Percentiles rank a stretch among this genome's conserved stretches.
These are phyloP conservation scores for Claviceps pazoutovae DNA, from an alignment of 2,329 filamentous ascomycete species.

Conservation along the genomic window DNA sequence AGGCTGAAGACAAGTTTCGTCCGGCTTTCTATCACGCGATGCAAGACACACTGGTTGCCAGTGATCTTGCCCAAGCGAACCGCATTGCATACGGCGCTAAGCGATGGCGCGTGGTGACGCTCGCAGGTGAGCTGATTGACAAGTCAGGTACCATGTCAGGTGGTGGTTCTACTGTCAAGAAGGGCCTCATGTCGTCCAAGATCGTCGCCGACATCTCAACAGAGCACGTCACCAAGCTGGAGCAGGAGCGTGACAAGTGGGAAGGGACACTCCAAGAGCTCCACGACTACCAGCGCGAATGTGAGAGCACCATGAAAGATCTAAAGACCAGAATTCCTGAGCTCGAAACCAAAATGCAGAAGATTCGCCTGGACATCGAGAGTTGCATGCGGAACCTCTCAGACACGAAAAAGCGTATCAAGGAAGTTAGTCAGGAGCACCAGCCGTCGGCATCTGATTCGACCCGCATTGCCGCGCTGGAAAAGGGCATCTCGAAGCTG, in stretches of 20 bases:
- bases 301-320: slow-evolving; percentile 59
- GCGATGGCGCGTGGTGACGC: slow-evolving; percentile 90
- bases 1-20: slow-evolving; percentile 71
- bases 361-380: slow-evolving; percentile 76
- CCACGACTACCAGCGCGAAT: slow-evolving; percentile 68
- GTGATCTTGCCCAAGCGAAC: slow-evolving; percentile 88
- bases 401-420: slow-evolving; percentile 71
- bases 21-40: slow-evolving; percentile 93
- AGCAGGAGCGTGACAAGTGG: slow-evolving; percentile 70
- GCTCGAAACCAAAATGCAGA: slow-evolving; percentile 82
- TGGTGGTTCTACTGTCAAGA: slow-evolving; percentile 80
- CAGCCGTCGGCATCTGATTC: slow-evolving; percentile 72
- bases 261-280: slow-evolving; percentile 75
- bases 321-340: slow-evolving; percentile 68
- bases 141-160: slow-evolving; percentile 98
- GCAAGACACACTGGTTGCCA: slow-evolving; percentile 87
- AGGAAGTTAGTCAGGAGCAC: slow-evolving; percentile 71
- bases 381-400: slow-evolving; percentile 72
- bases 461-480: slow-evolving; percentile 53
- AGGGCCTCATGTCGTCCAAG: slow-evolving; percentile 93
- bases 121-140: slow-evolving; percentile 91
- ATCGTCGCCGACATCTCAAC: slow-evolving; percentile 74
- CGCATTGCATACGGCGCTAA: slow-evolving; percentile 89
- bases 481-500: slow-evolving; percentile 64
- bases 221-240: slow-evolving; percentile 78